Evolutionary conservation across 768 basidiomycete species (phyloP).

Genomic region (Nidularia pulvinata): DNA sequence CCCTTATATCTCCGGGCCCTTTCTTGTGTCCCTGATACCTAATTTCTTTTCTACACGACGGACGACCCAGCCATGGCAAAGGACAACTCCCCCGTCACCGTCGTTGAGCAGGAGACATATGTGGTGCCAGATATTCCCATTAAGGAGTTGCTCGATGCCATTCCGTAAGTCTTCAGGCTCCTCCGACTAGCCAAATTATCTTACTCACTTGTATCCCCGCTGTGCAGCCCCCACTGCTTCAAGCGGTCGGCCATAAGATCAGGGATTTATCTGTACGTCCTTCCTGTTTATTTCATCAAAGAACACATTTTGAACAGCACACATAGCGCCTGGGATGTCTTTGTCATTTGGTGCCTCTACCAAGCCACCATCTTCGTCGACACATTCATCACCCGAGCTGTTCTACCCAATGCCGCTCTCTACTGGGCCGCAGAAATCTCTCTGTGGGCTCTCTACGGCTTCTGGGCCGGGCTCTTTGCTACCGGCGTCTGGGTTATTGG

Average conservation of each 20-base stretch:
- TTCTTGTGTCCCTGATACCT: no score
- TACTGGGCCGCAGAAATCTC: constrained; percentile 63
- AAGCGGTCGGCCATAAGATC: constrained; percentile 86
- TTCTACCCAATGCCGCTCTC: constrained; percentile 58
- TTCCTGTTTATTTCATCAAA: neutral
- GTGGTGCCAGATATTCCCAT: constrained; percentile 83
- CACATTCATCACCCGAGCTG: constrained; percentile 58
- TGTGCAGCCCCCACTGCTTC: constrained; percentile 77
- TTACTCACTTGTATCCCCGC: neutral
- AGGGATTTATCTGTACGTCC: constrained; percentile 70
- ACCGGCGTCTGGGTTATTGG: constrained; percentile 63
- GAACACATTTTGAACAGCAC: neutral
- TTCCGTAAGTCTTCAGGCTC: constrained; percentile 61
- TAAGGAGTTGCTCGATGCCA: constrained; percentile 82
- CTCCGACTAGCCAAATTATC: constrained; percentile 1
- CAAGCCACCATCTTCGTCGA: constrained; percentile 69
- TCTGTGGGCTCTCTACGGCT: constrained; percentile 81
- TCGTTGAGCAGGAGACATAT: constrained; percentile 57
- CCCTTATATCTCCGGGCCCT: no score
- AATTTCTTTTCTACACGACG: no score
- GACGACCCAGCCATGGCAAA: constrained; percentile 35
- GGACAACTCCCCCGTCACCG: constrained; percentile 24
- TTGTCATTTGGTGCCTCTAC: constrained; percentile 68
- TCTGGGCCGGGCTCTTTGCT: constrained; percentile 62
- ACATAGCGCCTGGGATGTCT: constrained; percentile 70